These are phyloP conservation scores for Penicillium goetzii DNA, from an alignment of 495 filamentous ascomycete species.

Conservation along the genomic window DNA sequence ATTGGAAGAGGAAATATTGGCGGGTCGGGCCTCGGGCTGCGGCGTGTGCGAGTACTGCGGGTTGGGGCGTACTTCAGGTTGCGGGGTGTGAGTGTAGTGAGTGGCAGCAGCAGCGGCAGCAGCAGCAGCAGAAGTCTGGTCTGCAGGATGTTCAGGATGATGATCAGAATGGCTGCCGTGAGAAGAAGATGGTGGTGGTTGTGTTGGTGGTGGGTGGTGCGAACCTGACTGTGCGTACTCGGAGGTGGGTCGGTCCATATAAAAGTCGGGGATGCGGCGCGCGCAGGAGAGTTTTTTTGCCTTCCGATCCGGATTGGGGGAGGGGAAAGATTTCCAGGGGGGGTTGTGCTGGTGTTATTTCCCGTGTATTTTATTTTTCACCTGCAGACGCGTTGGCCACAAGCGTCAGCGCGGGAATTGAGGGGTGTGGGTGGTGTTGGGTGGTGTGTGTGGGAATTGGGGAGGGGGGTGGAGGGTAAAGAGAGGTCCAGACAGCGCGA, in stretches of 20 bases:
- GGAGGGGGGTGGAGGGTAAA: slow-evolving; percentile 16
- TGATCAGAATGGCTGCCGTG: slow-evolving; percentile 6
- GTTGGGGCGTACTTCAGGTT: slow-evolving; percentile 49
- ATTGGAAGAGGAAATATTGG: slow-evolving; percentile 66
- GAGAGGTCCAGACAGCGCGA: slow-evolving; percentile 22
- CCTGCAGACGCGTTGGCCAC: slow-evolving; percentile 26
- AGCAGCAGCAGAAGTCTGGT: slow-evolving; percentile 87
- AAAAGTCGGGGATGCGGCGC: slow-evolving; percentile 34
- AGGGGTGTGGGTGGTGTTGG: slow-evolving; percentile 2
- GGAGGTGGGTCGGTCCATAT: slow-evolving; percentile 81
- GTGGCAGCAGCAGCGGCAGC: slow-evolving; percentile 58
- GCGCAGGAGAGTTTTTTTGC: slow-evolving; percentile 12
- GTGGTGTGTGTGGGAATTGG: slow-evolving; percentile 4
- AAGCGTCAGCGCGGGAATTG: slow-evolving; percentile 7
- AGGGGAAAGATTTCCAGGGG: slow-evolving; percentile 9
- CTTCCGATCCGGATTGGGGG: slow-evolving; percentile 15
- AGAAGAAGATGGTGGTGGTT: neutral
- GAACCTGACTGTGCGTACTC: slow-evolving; percentile 99
- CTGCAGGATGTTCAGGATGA: slow-evolving; percentile 66
- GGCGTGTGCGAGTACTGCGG: slow-evolving; percentile 62
- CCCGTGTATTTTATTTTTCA: slow-evolving; percentile 10
- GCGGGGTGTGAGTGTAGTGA: slow-evolving; percentile 49
- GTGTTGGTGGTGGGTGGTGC: slow-evolving; percentile 67
- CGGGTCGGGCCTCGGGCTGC: slow-evolving; percentile 76
- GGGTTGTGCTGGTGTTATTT: slow-evolving; percentile 8